A percentile compares a stretch with the other conserved stretches of the same genome.
phyloP scores from a whole-genome alignment of 148 eudicot genomes.

The Dysphania ambrosioides region DNA sequence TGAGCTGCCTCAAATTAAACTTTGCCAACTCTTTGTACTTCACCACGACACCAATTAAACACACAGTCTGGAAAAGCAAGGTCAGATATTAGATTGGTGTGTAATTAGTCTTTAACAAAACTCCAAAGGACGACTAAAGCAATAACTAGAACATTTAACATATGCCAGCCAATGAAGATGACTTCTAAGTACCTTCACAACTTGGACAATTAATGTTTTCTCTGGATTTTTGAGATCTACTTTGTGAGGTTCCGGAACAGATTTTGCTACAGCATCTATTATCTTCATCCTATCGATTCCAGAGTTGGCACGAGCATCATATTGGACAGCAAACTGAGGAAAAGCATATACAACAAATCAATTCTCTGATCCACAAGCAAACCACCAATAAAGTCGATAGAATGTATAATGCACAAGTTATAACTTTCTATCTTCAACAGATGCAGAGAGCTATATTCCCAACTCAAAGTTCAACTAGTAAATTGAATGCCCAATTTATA shows the following conservation, averaged over 20 bases:
- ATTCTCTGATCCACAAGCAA: conserved; percentile 6
- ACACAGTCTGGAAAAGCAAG: conserved; percentile 62
- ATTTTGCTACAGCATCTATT: conserved; percentile 82
- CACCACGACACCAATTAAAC: conserved; percentile 86
- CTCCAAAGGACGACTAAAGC: not conserved
- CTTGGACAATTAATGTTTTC: conserved; percentile 75
- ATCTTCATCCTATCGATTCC: conserved; percentile 88
- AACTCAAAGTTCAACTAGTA: not conserved
- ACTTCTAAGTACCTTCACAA: conserved; percentile 54
- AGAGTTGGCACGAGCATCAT: conserved; percentile 92
- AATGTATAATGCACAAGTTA: not conserved
- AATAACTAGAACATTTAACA: not conserved
- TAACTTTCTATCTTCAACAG: not conserved
- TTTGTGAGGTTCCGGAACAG: conserved; percentile 80
- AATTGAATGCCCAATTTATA: not conserved
- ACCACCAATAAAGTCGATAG: not conserved
- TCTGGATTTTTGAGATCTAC: conserved; percentile 93
- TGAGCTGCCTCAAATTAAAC: conserved; percentile 82
- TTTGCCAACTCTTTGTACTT: conserved; percentile 95
- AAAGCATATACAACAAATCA: not conserved
- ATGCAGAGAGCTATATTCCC: not conserved
- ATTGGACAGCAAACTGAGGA: conserved; percentile 80
- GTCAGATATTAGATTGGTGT: not conserved
- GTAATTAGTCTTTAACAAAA: not conserved
- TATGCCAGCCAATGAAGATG: not conserved